phyloP scores from a whole-genome alignment of 169 alveolate genomes.

The Plasmodium inui region DNA sequence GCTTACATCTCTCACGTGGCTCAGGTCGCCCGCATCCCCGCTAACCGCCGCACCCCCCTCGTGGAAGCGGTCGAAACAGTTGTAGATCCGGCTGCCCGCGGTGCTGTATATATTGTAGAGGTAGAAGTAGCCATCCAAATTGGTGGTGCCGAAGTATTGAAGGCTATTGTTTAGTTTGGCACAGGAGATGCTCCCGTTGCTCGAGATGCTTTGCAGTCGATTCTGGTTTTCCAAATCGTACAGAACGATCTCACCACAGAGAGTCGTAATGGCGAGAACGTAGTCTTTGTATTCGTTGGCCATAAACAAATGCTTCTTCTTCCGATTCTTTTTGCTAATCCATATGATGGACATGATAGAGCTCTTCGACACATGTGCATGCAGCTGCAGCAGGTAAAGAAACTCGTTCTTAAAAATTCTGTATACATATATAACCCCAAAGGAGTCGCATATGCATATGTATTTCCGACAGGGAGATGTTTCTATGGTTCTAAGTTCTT shows the following conservation, averaged over 20 bases:
- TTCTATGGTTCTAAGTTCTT: not conserved
- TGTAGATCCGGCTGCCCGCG: slow-evolving; percentile 11
- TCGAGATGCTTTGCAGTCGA: not conserved
- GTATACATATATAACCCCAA: slow-evolving; percentile 44
- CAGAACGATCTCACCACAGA: slow-evolving; percentile 24
- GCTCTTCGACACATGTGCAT: not conserved
- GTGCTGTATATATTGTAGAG: slow-evolving; percentile 26
- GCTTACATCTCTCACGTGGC: not conserved
- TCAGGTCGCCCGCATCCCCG: too few species aligned
- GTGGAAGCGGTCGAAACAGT: slow-evolving; percentile 52
- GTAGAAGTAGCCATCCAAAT: slow-evolving; percentile 51
- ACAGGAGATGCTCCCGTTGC: slow-evolving; percentile 37
- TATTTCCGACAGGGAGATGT: slow-evolving; percentile 42
- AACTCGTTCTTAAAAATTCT: not conserved
- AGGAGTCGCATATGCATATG: slow-evolving; percentile 41
- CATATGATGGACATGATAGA: slow-evolving; percentile 24
- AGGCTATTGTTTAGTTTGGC: slow-evolving; percentile 28
- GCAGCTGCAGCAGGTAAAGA: slow-evolving; percentile 2
- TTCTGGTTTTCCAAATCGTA: slow-evolving; percentile 22
- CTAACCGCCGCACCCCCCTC: not conserved
- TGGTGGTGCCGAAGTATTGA: slow-evolving; percentile 28
- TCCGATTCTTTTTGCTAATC: slow-evolving; percentile 48
- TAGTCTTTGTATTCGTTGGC: slow-evolving; percentile 8
- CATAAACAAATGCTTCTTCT: slow-evolving; percentile 5
- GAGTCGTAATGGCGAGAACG: slow-evolving; percentile 14